Evolutionary conservation across 2,329 filamentous ascomycete genomes (phyloP).

Genomic region (Pseudogymnoascus sp.): DNA sequence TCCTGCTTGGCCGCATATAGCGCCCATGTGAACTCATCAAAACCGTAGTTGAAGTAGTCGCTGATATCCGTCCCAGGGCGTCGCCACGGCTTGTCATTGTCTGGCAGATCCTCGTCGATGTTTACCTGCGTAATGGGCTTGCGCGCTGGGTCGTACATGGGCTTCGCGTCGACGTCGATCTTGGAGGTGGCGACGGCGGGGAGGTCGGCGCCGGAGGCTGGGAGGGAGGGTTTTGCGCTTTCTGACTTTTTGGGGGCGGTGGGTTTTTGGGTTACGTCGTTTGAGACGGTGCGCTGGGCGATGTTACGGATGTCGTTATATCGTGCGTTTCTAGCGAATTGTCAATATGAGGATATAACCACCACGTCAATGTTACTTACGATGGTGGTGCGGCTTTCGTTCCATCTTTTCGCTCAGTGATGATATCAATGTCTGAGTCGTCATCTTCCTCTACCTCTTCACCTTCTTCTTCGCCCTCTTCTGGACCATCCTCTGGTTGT

Average conservation of each 20-base stretch:
- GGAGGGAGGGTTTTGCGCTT: constrained; percentile 28
- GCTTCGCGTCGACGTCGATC: constrained; percentile 75
- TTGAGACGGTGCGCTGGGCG: constrained; percentile 48
- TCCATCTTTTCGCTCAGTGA: constrained; percentile 58
- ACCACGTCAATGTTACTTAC: constrained; percentile 34
- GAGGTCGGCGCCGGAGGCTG: constrained; percentile 39
- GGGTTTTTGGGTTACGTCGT: constrained; percentile 40
- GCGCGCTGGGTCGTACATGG: constrained; percentile 67
- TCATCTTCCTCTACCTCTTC: constrained; percentile 56
- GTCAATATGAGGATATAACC: constrained; percentile 16
- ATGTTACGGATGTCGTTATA: constrained; percentile 60
- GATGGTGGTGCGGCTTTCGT: constrained; percentile 49
- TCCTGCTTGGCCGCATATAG: constrained; percentile 88
- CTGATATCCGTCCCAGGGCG: constrained; percentile 88
- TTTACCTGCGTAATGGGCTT: constrained; percentile 72
- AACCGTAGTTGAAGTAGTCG: constrained; percentile 98
- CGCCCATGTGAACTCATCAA: constrained; percentile 97
- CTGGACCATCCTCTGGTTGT: constrained; percentile 28
- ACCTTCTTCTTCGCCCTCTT: constrained; percentile 28
- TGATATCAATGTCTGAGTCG: constrained; percentile 60
- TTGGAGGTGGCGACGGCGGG: constrained; percentile 68
- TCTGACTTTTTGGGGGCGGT: constrained; percentile 38
- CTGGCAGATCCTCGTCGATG: constrained; percentile 50
- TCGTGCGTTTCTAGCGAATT: constrained; percentile 44
- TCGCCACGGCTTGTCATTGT: constrained; percentile 89